These are phyloP conservation scores for Lachancea kluyveri DNA, from an alignment of 805 yeast species.

Conservation along the genomic window DNA sequence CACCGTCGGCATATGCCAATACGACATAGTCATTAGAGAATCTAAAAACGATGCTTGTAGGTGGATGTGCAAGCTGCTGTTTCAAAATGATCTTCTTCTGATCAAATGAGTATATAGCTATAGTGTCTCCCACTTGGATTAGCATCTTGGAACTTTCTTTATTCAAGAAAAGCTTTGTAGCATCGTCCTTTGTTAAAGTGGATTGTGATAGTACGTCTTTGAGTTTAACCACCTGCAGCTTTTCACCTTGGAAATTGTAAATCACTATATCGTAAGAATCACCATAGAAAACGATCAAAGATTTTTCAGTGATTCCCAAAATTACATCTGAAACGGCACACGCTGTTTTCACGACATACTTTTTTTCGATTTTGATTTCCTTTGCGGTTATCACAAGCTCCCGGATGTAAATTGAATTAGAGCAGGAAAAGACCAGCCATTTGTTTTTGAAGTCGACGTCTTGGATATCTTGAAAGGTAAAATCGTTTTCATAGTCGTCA, in stretches of 20 bases:
- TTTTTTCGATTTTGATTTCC: slow-evolving; percentile 10
- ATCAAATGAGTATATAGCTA: slow-evolving; percentile 28
- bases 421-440: slow-evolving; percentile 21
- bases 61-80: slow-evolving; percentile 8
- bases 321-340: slow-evolving; percentile 14
- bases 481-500: slow-evolving; percentile 3
- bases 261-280: slow-evolving; percentile 21
- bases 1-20: slow-evolving; percentile 19
- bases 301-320: slow-evolving; percentile 30
- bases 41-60: slow-evolving; percentile 13
- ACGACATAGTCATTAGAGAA: slow-evolving; percentile 13
- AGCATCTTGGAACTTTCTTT: slow-evolving; percentile 27
- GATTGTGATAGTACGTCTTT: slow-evolving; percentile 10
- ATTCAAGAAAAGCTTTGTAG: slow-evolving; percentile 16
- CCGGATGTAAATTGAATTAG: slow-evolving; percentile 13
- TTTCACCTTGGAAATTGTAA: slow-evolving; percentile 24
- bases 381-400: slow-evolving; percentile 10
- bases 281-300: slow-evolving; percentile 20
- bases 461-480: slow-evolving; percentile 12
- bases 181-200: slow-evolving; percentile 3
- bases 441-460: slow-evolving; percentile 24
- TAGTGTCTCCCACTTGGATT: slow-evolving; percentile 16
- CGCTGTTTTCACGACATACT: slow-evolving; percentile 10
- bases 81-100: slow-evolving; percentile 22
- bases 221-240: slow-evolving; percentile 21